Evolutionary conservation across 306 rosid genomes (phyloP).

Genomic region (Castanea crenata): DNA sequence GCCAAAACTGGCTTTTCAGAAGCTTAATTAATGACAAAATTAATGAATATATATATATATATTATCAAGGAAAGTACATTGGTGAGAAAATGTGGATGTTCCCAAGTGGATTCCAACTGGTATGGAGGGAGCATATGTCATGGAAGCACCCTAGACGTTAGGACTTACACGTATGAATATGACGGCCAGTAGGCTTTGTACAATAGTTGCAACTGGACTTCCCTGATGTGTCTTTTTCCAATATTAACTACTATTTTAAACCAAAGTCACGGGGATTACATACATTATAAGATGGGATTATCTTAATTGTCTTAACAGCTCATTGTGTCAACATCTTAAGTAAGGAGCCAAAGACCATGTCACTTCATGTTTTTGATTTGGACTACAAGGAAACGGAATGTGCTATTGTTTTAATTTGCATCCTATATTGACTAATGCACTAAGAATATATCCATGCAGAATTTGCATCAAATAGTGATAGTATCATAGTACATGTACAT

Average conservation of each 20-base stretch:
- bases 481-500: not conserved
- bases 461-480: not conserved
- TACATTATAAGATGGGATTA: conserved; percentile 24
- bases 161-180: conserved; percentile 29
- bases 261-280: not conserved
- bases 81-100: no score
- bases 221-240: conserved; percentile 12
- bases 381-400: conserved; percentile 19
- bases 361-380: conserved; percentile 31
- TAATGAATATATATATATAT: no score
- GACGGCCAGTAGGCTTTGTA: conserved; percentile 29
- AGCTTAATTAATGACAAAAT: no score
- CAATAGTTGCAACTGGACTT: conserved; percentile 33
- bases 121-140: no score
- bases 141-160: conserved; percentile 32
- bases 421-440: not conserved
- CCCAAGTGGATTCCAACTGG: no score
- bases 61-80: no score
- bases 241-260: conserved; percentile 5
- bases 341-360: conserved; percentile 29
- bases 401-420: conserved; percentile 15
- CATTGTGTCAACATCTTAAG: conserved; percentile 29
- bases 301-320: conserved; percentile 41
- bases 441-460: not conserved
- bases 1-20: no score